Conservation (phyloP, 345 rosid genomes). For the Crucihimalaya himalaica region DNA sequence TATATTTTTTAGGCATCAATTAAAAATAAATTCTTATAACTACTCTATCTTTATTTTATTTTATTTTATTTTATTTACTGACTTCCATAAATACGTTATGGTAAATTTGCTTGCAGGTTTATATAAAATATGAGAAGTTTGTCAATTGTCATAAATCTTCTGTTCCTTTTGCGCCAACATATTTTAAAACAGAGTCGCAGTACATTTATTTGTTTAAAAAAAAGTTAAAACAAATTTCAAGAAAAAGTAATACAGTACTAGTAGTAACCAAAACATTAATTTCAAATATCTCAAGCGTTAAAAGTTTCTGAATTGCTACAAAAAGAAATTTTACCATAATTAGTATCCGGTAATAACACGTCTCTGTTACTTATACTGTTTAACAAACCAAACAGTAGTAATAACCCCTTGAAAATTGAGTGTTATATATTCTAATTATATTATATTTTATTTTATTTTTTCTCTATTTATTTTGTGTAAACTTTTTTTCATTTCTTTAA, state of each 20-base stretch:
- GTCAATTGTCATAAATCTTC: conserved; percentile 19
- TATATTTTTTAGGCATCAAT: too few relatives aligned
- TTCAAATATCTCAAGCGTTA: background rate
- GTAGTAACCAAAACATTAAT: background rate
- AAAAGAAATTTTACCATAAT: background rate
- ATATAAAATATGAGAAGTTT: background rate
- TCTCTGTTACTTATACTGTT: conserved; percentile 1
- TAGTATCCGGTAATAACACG: background rate
- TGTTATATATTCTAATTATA: too few relatives aligned
- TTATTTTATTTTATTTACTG: background rate
- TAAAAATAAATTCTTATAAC: background rate
- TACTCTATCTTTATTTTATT: background rate
- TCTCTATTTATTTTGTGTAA: background rate
- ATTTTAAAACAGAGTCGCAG: conserved; percentile 5
- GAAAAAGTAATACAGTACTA: too few relatives aligned
- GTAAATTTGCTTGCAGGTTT: background rate
- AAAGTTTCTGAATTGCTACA: background rate
- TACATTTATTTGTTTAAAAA: background rate
- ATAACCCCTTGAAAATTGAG: background rate
- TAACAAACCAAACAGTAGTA: background rate
- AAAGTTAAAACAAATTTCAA: conserved; percentile 3
- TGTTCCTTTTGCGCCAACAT: conserved; percentile 38
- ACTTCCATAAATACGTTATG: conserved; percentile 8
- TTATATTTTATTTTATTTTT: background rate
- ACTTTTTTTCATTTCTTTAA: conserved; percentile 12